These are phyloP conservation scores for Ustilago hordei DNA, from an alignment of 1,284 basidiomycete genomes.

Conservation along the genomic window DNA sequence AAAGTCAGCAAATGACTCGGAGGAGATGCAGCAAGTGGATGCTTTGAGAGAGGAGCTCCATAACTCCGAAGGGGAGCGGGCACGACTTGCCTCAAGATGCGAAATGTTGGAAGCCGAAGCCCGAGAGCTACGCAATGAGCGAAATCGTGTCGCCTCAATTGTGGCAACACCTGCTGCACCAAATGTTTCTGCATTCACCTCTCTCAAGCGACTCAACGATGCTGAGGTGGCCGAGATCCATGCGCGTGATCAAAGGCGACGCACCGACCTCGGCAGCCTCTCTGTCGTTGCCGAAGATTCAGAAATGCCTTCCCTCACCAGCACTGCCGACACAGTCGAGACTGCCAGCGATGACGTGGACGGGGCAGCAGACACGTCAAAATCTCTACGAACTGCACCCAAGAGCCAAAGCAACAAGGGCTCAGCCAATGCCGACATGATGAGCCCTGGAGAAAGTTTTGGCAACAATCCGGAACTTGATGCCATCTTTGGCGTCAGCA, in stretches of 20 bases:
- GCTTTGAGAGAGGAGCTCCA: constrained; percentile 15
- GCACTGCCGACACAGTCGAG: constrained; percentile 17
- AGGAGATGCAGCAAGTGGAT: constrained; percentile 19
- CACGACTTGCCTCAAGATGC: constrained; percentile 17
- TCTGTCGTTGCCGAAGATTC: constrained; percentile 32
- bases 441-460: constrained; percentile 31
- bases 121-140: constrained; percentile 33
- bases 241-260: constrained; percentile 29
- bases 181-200: constrained; percentile 5
- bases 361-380: constrained; percentile 11
- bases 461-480: constrained; percentile 50
- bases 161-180: not conserved
- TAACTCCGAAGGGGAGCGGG: constrained; percentile 17
- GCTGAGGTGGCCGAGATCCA: constrained; percentile 39
- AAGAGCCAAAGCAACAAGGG: constrained; percentile 13
- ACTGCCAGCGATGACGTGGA: constrained; percentile 11
- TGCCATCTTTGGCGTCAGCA: constrained; percentile 35
- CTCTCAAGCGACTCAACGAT: constrained; percentile 29
- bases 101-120: constrained; percentile 31
- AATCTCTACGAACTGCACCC: constrained; percentile 11
- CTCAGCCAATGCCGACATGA: constrained; percentile 8
- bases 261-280: constrained; percentile 26
- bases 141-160: constrained; percentile 13
- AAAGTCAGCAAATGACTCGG: not conserved
- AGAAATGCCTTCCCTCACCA: constrained; percentile 20